Evolutionary conservation across 192 early-diverging fungal species (phyloP), one percentile per base, ranked within the genome.

Genomic region (Thoreauomyces humboldtii): DNA sequence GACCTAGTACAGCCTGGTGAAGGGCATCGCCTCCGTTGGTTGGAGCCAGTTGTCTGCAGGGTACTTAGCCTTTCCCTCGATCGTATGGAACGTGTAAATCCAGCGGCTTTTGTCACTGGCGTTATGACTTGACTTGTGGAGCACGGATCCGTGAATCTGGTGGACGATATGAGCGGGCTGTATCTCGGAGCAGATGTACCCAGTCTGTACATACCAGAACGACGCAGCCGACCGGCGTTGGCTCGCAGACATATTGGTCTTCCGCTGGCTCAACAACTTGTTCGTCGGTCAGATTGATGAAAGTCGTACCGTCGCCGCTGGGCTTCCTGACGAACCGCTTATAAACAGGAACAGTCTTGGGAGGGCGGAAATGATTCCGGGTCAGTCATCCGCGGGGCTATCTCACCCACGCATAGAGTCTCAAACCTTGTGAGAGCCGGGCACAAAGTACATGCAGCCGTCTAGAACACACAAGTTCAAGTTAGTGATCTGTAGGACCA

Each of bases 31-130:
- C 3, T 54, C 28, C 15, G 74, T 69, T 24, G 70, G 56, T 32
- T 69, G 67, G 12, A 72, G 43, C 93, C 93, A 96, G 73, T 97
- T 97, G 58, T 88, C 82, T 17, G 61, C 67, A 35, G 88, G 84
- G 54, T 97, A 95, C 17, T 72, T 42, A 7, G 77, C 79, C 0
- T 67, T 41, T 4, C 91, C 91, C 38, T 97, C 95, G 69, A 97
- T 88, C 21, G 88, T 81, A 72, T 97, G 95, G 82, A 97, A 97
- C 0, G 95, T 97, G 71, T 97, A 97, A 46, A 95, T 94, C 73
- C 82, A 94, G 4, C 95, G 87, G 32, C 88, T 89, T 64, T 86
- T 83, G 35, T 74, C 65, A 25, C 90, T 92, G 14, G 63, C 59
- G 70, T 97, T 97, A 50, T 84, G 88, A 29, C 85, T 83, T 4